A percentile compares a stretch with the other conserved stretches of the same genome.
Evolutionary conservation across 1,139 yeast species (phyloP).

Genomic region (Candida pseudocylindracea): DNA sequence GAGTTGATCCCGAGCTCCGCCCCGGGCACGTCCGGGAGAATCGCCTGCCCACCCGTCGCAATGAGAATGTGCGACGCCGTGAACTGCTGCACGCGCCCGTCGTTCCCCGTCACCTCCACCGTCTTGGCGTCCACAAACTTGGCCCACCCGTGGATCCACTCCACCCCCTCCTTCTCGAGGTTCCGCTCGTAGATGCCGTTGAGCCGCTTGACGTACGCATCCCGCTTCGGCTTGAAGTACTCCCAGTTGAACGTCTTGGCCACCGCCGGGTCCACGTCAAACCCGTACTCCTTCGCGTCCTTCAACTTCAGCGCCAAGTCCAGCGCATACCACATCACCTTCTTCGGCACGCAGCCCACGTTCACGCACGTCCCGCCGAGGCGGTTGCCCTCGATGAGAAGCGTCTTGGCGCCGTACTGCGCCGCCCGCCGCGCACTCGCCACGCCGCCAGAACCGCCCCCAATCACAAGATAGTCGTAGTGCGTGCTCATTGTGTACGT

Average conservation of each 20-base stretch:
- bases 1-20: constrained; percentile 70
- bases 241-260: constrained; percentile 49
- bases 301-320: constrained; percentile 59
- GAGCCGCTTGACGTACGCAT: constrained; percentile 68
- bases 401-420: constrained; percentile 71
- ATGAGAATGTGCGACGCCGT: constrained; percentile 68
- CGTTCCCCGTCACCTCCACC: constrained; percentile 42
- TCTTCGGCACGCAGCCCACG: constrained; percentile 98
- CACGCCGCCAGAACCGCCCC: constrained; percentile 99
- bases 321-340: constrained; percentile 96
- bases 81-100: constrained; percentile 8
- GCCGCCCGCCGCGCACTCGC: constrained; percentile 97
- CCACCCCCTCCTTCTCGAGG: constrained; percentile 73
- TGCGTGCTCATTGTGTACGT: constrained; percentile 11
- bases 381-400: constrained; percentile 48
- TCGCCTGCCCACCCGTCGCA: constrained; percentile 87
- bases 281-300: constrained; percentile 18
- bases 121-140: constrained; percentile 42
- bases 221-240: constrained; percentile 63
- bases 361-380: constrained; percentile 98
- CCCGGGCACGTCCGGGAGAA: constrained; percentile 45
- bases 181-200: constrained; percentile 89
- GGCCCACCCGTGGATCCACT: constrained; percentile 76
- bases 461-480: constrained; percentile 83
- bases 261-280: no score